Percentiles rank a stretch among this genome's conserved stretches.
Conservation (phyloP, 2,329 filamentous ascomycete species). For the Fusarium udum region DNA sequence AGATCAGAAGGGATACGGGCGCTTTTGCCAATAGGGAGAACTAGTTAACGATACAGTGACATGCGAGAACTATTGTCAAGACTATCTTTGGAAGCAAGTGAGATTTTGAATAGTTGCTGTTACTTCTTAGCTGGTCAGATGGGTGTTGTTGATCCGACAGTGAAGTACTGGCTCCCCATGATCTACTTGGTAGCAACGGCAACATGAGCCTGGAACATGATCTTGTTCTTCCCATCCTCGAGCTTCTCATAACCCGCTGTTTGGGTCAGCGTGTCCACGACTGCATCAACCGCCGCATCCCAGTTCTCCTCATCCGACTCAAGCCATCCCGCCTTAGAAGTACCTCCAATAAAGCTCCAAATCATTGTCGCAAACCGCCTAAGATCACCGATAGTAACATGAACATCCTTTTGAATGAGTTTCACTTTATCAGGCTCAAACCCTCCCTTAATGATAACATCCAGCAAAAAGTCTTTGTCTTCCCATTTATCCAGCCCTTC, state of each 20-base stretch:
- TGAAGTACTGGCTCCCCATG: fast-evolving
- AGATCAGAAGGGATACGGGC: not conserved
- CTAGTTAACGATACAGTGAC: fast-evolving
- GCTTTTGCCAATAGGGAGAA: constrained; percentile 8
- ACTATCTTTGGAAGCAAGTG: fast-evolving
- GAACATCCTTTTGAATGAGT: not conserved
- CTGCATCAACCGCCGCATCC: not conserved
- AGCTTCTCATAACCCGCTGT: not conserved
- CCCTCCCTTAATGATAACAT: not conserved
- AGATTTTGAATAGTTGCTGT: fast-evolving
- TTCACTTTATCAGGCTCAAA: fast-evolving
- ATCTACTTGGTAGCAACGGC: not conserved
- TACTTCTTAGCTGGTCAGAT: not conserved
- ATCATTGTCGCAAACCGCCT: not conserved
- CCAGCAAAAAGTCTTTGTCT: fast-evolving
- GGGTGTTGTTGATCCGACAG: fast-evolving
- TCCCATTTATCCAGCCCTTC: constrained; percentile 13
- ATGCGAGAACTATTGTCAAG: fast-evolving
- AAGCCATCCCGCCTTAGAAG: constrained; percentile 1
- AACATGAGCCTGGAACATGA: constrained; percentile 11
- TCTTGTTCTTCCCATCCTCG: not conserved
- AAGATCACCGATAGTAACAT: not conserved
- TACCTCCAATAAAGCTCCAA: constrained; percentile 20
- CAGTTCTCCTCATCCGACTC: constrained; percentile 12
- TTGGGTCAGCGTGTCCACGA: not conserved